These are phyloP conservation scores for Geum urbanum DNA, from an alignment of 306 rosid species.

Conservation along the genomic window DNA sequence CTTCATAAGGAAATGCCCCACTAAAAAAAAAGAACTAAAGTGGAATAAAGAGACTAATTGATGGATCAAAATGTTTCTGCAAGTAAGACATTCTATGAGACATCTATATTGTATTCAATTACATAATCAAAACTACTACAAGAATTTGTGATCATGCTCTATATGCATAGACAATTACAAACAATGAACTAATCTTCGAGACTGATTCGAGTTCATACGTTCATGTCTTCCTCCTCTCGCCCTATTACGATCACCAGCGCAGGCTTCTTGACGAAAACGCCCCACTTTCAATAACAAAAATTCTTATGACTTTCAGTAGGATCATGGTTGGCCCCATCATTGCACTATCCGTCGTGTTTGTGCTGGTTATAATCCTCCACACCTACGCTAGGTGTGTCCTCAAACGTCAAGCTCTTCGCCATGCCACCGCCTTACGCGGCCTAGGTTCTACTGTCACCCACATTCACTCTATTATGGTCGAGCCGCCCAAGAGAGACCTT, in stretches of 20 bases:
- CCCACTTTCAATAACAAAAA: neutral
- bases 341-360: slow-evolving; percentile 48
- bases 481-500: slow-evolving; percentile 39
- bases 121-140: no score
- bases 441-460: slow-evolving; percentile 41
- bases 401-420: slow-evolving; percentile 60
- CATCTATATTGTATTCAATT: no score
- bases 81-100: no score
- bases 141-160: no score
- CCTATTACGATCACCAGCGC: neutral
- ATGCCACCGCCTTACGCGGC: slow-evolving; percentile 35
- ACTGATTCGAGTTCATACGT: no score
- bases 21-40: no score
- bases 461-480: slow-evolving; percentile 15
- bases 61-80: no score
- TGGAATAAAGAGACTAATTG: no score
- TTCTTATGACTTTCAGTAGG: slow-evolving; percentile 31
- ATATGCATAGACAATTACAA: no score
- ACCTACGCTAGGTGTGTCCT: slow-evolving; percentile 62
- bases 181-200: no score
- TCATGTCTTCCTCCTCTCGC: slow-evolving; percentile 4
- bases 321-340: slow-evolving; percentile 55
- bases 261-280: neutral
- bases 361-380: slow-evolving; percentile 63
- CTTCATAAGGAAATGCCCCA: no score